Evolutionary conservation across 2,329 filamentous ascomycete genomes (phyloP), one percentile per base, ranked within the genome.

Genomic region (Phoma sp.): DNA sequence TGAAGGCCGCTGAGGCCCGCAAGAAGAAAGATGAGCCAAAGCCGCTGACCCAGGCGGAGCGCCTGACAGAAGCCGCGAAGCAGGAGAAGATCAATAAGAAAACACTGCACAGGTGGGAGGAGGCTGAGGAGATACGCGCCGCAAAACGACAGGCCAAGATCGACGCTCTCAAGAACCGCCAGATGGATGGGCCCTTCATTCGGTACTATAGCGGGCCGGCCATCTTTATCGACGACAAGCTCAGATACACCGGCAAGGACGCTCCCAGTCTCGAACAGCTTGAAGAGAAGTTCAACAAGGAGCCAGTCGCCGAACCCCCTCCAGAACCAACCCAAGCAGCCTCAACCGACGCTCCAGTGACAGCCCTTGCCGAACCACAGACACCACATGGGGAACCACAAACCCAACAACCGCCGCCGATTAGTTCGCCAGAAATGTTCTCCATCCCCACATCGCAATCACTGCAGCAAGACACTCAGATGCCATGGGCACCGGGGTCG

Each of bases 121-220:
- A 91, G 73, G 90, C 91, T 6, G 95, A 99, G 77, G 92, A 91
- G 76, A 87, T 89, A 71, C 86, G 93, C 54, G 89, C 93, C 62
- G 91, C 93, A 66, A 90, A 96, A 69, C 84, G 93, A 57, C 84
- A 86, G 60, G 89, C 87, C 36, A 93, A 89, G 76, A 80, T 98
- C 42, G 92, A 93, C 35, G 95, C 93, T 11, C 80, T 98, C 64
- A 90, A 96, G 67, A 91, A 92, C 71, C 86, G 93, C 43, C 91
- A 89, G 45, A 82, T 98, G 7, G 88, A 93, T 48, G 95, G 95
- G 0, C 91, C 95, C 0, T 91, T 97, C 9, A 87, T 97, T 37
- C 91, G 90, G 2, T 93, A 90, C 74, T 97, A 93, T 89, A 98
- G 93, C 73, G 95, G 93, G n/a, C 84, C 91, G 59, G 90, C 90